Base-by-base conservation (phyloP, 306 rosid species). In the Leucaena leucocephala region DNA sequence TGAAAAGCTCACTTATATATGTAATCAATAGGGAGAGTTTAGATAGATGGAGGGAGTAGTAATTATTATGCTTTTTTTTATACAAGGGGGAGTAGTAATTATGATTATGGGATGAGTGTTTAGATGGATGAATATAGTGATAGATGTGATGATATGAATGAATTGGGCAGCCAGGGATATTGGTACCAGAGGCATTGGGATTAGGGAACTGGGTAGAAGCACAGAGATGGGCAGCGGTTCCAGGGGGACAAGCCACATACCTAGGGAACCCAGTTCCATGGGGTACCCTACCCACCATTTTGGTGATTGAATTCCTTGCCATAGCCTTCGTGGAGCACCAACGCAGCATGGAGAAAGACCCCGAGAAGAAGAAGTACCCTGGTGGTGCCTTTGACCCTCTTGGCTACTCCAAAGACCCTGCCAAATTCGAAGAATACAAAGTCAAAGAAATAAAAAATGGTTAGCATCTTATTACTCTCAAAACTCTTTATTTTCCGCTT, bases 151-250 rank as follows among this genome's bases (percentile, higher is more conserved):
- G 27, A 27, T 27, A 27, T 27, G 27, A 27, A 27, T 27, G 27
- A 27, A 22, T 59, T n/a, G 21, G 82, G 84, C 87, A 96, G 99
- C 99, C 99, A 54, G 99, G 99, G 86, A 86, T 93, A 43, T 83
- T 96, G 83, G 81, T 96, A n/a, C 99, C 99, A 64, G 98, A 96
- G 81, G 99, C 99, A 7, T 81, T 96, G 87, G 98, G 99, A 0
- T 85, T 93, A 77, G 99, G 99, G 0, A 96, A 96, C 80, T 93
- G 99, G 99, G 99, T 96, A 13, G 82, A 96, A 81, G 99, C 99
- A 34, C 99, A 96, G 58, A 94, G 90, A 81, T 93, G 98, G 99
- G 99, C 99, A 2, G 98, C 99, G 42, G 0, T 81, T 16, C 99
- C 99, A 2, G 99, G 99, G 39, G 99, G 98, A 0, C 97, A 89